Conservation (phyloP, 2,329 filamentous ascomycete genomes). For the Blastomyces percursus region DNA sequence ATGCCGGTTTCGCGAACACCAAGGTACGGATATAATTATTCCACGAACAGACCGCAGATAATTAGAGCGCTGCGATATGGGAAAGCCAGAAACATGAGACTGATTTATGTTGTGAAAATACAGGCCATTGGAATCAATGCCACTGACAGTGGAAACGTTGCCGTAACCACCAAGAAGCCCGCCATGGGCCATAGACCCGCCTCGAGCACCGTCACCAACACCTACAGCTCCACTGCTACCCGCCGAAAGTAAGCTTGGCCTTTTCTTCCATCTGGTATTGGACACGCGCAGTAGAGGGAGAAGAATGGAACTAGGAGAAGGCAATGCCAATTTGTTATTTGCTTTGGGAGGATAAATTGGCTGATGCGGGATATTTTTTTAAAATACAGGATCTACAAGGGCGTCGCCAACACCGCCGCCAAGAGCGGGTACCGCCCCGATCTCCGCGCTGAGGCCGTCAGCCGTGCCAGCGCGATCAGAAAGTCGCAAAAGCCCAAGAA, state of each 20-base stretch:
- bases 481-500: slow-evolving; percentile 68
- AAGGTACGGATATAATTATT: slow-evolving; percentile 53
- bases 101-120: slow-evolving; percentile 5
- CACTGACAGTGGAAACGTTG: slow-evolving; percentile 67
- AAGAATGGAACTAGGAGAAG: neutral
- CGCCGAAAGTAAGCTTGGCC: slow-evolving; percentile 62
- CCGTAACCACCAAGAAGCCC: slow-evolving; percentile 75
- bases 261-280: neutral
- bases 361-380: slow-evolving; percentile 1
- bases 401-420: slow-evolving; percentile 69
- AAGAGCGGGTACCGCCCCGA: slow-evolving; percentile 78
- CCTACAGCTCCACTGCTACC: slow-evolving; percentile 60
- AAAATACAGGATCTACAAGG: slow-evolving; percentile 65
- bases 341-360: neutral
- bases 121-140: slow-evolving; percentile 73
- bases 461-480: slow-evolving; percentile 78
- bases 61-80: neutral
- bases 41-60: neutral
- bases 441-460: slow-evolving; percentile 65
- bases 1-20: slow-evolving; percentile 85
- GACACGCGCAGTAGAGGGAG: neutral
- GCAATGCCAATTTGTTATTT: neutral
- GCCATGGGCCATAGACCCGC: slow-evolving; percentile 62
- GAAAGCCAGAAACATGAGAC: neutral
- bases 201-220: slow-evolving; percentile 51